These are phyloP conservation scores for Globisporangium acanthophoron DNA, from an alignment of 352 stramenopile species.

Conservation along the genomic window DNA sequence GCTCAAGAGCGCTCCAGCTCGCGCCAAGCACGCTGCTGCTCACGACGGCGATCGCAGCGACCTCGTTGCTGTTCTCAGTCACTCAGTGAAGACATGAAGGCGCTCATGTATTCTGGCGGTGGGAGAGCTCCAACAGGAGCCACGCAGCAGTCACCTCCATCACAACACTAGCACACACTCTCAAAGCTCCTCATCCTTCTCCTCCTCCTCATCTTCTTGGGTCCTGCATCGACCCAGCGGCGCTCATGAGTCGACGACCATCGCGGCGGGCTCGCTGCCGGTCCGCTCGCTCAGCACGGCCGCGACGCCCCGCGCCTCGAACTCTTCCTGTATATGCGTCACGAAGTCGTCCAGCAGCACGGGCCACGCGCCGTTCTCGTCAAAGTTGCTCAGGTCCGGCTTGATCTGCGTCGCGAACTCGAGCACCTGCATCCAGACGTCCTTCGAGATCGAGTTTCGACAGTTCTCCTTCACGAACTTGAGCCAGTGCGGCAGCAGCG, in stretches of 20 bases:
- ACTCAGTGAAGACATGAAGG: background rate
- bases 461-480: constrained; percentile 57
- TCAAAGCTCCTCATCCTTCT: background rate
- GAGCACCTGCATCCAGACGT: constrained; percentile 83
- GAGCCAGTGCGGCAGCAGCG: constrained; percentile 62
- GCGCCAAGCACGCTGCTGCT: background rate
- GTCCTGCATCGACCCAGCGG: background rate
- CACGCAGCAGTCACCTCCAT: background rate
- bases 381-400: constrained; percentile 74
- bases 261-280: constrained; percentile 20
- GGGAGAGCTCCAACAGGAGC: background rate
- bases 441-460: constrained; percentile 76
- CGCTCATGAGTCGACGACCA: constrained; percentile 35
- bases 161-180: background rate
- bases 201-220: no score
- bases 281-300: constrained; percentile 29
- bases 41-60: background rate
- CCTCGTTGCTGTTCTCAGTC: background rate
- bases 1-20: constrained; percentile 26
- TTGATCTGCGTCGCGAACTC: constrained; percentile 77
- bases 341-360: constrained; percentile 86
- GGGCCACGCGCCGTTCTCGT: constrained; percentile 84
- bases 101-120: background rate
- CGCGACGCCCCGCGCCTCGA: constrained; percentile 31
- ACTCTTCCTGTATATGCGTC: constrained; percentile 51